Conservation (phyloP, 345 rosid species). For the Microcos paniculata region DNA sequence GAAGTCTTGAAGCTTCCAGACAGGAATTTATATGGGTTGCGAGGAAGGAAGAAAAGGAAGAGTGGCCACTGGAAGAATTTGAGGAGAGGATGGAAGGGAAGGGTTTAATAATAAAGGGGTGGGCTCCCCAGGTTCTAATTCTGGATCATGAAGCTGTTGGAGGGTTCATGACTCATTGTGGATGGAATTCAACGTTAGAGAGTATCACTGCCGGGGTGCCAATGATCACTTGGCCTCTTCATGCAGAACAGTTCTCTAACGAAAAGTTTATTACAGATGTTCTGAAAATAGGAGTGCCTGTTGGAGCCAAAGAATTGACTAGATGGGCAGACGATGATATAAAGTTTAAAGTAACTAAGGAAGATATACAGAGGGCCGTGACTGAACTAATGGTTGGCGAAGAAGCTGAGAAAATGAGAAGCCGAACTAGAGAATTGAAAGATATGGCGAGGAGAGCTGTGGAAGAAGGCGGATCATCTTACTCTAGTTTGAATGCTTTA, state of each 20-base stretch:
- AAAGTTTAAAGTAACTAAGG: constrained; percentile 11
- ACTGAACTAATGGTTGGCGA: constrained; percentile 42
- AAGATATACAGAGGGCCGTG: constrained; percentile 40
- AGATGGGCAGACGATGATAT: constrained; percentile 4
- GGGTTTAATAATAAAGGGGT: constrained; percentile 46
- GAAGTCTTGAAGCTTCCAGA: constrained; percentile 50
- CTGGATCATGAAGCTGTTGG: constrained; percentile 61
- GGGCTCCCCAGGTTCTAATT: constrained; percentile 67
- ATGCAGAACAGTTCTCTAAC: constrained; percentile 60
- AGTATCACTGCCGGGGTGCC: constrained; percentile 50
- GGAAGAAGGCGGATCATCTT: constrained; percentile 43
- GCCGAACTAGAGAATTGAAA: constrained; percentile 10
- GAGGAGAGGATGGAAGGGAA: constrained; percentile 38
- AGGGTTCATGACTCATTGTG: constrained; percentile 68
- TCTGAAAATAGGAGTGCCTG: constrained; percentile 40
- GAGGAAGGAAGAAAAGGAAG: constrained; percentile 35
- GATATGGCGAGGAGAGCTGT: constrained; percentile 37
- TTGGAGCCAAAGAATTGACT: constrained; percentile 41
- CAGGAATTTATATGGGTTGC: constrained; percentile 57
- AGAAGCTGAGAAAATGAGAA: constrained; percentile 37
- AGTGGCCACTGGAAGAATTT: constrained; percentile 48
- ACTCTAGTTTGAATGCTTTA: constrained; percentile 20
- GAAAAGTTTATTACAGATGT: constrained; percentile 50
- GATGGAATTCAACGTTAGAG: constrained; percentile 67
- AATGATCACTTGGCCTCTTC: constrained; percentile 63